Base-by-base conservation (phyloP, 805 yeast genomes). In the Saccharomycopsis javanensis region DNA sequence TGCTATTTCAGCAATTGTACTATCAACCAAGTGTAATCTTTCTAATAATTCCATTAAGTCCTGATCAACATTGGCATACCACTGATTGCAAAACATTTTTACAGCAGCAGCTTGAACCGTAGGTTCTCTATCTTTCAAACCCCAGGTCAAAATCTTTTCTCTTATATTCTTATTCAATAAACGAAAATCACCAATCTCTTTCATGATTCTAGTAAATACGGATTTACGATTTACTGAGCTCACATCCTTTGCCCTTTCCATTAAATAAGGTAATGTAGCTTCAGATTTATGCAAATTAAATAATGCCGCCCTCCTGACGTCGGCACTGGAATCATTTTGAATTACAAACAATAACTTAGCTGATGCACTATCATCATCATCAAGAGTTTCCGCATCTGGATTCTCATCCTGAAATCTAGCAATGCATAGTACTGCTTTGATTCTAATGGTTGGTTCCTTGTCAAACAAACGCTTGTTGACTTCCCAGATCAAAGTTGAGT, bases 261-360 rank as follows among this genome's bases (percentile, higher is more conserved):
- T 71, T 1, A 89, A 71, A 57, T 74, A 76, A 0, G 85, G 81
- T 18, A 80, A 71, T 0, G 90, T 84, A 1, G 64, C 62, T 3
- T 69, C 64, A 46, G 77, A 78, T 63, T 82, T 84, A 25, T 77
- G 81, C 33, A 92, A 68, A 66, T 89, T 87, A 50, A 85, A 71
- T 64, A 90, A 71, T 0, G 92, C 92, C 0, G 95, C 90, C 59
- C 96, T 76, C 62, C 98, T 77, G 1, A 91, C 96, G 61, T 94
- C 98, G 0, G 96, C 83, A 64, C 85, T 85, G 1, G 88, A 79
- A 69, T 92, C 99, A 65, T 85, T 80, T 64, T 82, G 85, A 63
- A 88, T 73, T 0, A 83, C 76, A n/a, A 68, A 68, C 54, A 79
- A 64, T 35, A 82, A 69, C 45, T 72, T 72, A 50, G 75, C 72